Evolutionary conservation across 2,329 filamentous ascomycete species (phyloP).

Genomic region (Trichophyton verrucosum): DNA sequence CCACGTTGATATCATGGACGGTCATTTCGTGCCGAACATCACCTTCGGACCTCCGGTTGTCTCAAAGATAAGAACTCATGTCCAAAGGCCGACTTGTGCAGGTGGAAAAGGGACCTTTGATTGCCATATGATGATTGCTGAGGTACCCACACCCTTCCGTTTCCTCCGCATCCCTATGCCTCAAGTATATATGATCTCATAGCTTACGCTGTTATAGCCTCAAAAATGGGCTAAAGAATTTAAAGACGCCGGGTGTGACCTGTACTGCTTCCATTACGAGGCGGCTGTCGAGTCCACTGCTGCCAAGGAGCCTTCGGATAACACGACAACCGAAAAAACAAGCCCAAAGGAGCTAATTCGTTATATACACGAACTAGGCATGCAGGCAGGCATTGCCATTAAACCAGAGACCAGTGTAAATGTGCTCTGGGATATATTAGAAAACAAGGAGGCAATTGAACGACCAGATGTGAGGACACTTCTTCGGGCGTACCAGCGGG

Average conservation of each 20-base stretch:
- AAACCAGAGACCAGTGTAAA: conserved; percentile 87
- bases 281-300: conserved; percentile 66
- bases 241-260: conserved; percentile 81
- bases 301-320: conserved; percentile 63
- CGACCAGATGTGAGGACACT: conserved; percentile 64
- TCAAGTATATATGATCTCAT: neutral
- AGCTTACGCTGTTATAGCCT: conserved; percentile 45
- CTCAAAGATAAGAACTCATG: conserved; percentile 78
- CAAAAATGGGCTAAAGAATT: conserved; percentile 98
- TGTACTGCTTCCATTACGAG: conserved; percentile 99
- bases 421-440: conserved; percentile 82
- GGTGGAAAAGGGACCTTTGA: conserved; percentile 87
- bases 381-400: conserved; percentile 88
- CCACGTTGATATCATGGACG: conserved; percentile 96
- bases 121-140: conserved; percentile 99
- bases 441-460: conserved; percentile 58
- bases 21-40: conserved; percentile 97
- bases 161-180: neutral
- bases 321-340: conserved; percentile 55
- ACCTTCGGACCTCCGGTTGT: conserved; percentile 94
- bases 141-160: conserved; percentile 44
- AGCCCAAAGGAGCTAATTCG: conserved; percentile 72
- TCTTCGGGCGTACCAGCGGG: neutral
- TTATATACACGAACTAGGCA: conserved; percentile 78
- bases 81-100: conserved; percentile 57